Conservation (phyloP, 176 grass and related monocot species). For the Puccinellia tenuiflora region DNA sequence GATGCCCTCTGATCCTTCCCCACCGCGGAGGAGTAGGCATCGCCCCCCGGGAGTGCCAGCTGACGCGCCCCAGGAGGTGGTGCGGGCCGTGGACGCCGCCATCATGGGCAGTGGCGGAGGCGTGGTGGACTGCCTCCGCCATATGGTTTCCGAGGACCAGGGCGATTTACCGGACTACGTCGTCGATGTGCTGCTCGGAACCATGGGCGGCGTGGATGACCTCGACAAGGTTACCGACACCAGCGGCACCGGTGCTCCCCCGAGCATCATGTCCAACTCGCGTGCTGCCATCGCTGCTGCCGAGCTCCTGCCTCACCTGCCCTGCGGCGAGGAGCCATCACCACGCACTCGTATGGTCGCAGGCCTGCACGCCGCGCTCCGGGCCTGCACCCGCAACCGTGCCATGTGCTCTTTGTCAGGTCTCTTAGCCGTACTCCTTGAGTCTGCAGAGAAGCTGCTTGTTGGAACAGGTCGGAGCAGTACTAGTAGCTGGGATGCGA, state of each 20-base stretch:
- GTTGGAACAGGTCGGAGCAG: slow-evolving; percentile 25
- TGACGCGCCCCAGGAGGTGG: slow-evolving; percentile 57
- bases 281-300: slow-evolving; percentile 52
- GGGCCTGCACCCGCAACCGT: slow-evolving; percentile 79
- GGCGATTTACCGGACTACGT: slow-evolving; percentile 52
- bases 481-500: slow-evolving; percentile 54
- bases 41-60: slow-evolving; percentile 28
- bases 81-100: slow-evolving; percentile 66
- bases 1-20: background rate
- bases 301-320: slow-evolving; percentile 64
- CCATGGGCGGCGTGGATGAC: slow-evolving; percentile 71
- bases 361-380: slow-evolving; percentile 56
- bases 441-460: slow-evolving; percentile 66
- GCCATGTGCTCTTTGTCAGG: slow-evolving; percentile 86
- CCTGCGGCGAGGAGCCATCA: slow-evolving; percentile 70
- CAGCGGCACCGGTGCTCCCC: slow-evolving; percentile 44
- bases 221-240: slow-evolving; percentile 40
- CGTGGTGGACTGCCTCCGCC: slow-evolving; percentile 35
- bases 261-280: slow-evolving; percentile 68
- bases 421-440: slow-evolving; percentile 54
- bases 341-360: slow-evolving; percentile 66
- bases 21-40: slow-evolving; percentile 30
- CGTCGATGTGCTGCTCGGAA: slow-evolving; percentile 73
- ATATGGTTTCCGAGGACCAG: slow-evolving; percentile 42
- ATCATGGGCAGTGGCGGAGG: slow-evolving; percentile 49